Conservation (phyloP, 495 filamentous ascomycete species). For the Venustampulla echinocandica region DNA sequence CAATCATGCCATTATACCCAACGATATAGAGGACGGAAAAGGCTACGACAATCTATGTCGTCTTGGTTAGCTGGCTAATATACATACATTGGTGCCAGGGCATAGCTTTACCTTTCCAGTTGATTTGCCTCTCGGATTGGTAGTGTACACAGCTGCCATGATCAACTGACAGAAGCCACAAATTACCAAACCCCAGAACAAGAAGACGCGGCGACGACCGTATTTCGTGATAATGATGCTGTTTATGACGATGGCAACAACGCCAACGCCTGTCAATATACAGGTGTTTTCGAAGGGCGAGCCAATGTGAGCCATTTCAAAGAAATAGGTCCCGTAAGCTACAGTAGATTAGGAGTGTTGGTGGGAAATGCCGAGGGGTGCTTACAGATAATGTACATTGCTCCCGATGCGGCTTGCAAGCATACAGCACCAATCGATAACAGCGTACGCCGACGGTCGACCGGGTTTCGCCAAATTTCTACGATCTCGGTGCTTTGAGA, state of each 20-base stretch:
- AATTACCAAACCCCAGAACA: constrained; percentile 44
- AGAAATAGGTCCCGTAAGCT: constrained; percentile 58
- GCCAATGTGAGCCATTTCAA: constrained; percentile 51
- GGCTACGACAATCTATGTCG: constrained; percentile 34
- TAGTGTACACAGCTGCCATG: constrained; percentile 46
- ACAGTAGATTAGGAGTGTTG: background rate
- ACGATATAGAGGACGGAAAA: constrained; percentile 49
- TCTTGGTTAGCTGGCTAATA: background rate
- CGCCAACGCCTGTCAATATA: constrained; percentile 46
- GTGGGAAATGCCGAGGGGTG: background rate
- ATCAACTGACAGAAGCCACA: constrained; percentile 48
- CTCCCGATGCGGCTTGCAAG: constrained; percentile 48
- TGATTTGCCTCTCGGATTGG: constrained; percentile 32
- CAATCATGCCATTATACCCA: constrained; percentile 45
- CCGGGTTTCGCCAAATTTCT: constrained; percentile 48
- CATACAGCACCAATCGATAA: constrained; percentile 37
- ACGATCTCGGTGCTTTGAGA: constrained; percentile 32
- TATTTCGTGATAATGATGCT: constrained; percentile 42
- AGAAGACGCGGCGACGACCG: constrained; percentile 42
- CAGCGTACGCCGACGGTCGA: constrained; percentile 31
- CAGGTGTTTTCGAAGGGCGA: constrained; percentile 52
- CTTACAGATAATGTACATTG: constrained; percentile 52
- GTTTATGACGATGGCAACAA: constrained; percentile 49
- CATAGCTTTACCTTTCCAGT: constrained; percentile 36
- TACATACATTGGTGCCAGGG: background rate